Evolutionary conservation across 768 basidiomycete species (phyloP), one percentile per base, ranked within the genome.

Genomic region (Tephrocybe sp.): DNA sequence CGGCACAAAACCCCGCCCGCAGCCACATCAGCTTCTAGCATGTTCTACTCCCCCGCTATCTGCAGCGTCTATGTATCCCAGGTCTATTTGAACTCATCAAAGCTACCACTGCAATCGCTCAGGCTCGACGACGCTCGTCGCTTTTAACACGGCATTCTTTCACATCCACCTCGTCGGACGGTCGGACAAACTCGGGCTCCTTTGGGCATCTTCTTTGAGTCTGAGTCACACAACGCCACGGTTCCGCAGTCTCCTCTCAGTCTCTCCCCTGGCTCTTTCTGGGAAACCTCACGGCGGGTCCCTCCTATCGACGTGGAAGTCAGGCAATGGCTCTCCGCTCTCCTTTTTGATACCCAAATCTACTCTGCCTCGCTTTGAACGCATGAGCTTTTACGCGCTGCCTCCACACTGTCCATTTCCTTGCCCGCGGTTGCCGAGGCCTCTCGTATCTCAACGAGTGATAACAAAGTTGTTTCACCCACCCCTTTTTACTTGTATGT

Each of bases 11-110:
- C 27, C 5, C 27, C 27, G 27, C 21, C 6, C 11, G 2, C n/a
- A 43, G 22, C 18, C 23, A 13, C 54, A 56, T 43, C 19, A 27
- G 19, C 18, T 55, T 55, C 49, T 51, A 31, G 10, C 41, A 47
- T n/a, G 18, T 55, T 55, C 54, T 38, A 38, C 37, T 38, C n/a
- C n/a, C n/a, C 37, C 37, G 37, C n/a, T 38, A 38, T 38, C 19
- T 12, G 3, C 37, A 18, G 18, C 19, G 16, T 38, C 21, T 19
- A 30, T 33, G 1, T 12, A n/a, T 3, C 7, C 37, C n/a, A 38
- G 37, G 16, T 6, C 37, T 19, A n/a, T 38, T 19, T 38, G 18
- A 38, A 19, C 10, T n/a, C 16, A 21, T 36, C 34, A 11, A 5
- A 8, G n/a, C 36, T 16, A 31, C 42, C 16, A 21, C n/a, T 27